Conservation (phyloP, 495 filamentous ascomycete genomes). For the Lasiosphaeria ovina region DNA sequence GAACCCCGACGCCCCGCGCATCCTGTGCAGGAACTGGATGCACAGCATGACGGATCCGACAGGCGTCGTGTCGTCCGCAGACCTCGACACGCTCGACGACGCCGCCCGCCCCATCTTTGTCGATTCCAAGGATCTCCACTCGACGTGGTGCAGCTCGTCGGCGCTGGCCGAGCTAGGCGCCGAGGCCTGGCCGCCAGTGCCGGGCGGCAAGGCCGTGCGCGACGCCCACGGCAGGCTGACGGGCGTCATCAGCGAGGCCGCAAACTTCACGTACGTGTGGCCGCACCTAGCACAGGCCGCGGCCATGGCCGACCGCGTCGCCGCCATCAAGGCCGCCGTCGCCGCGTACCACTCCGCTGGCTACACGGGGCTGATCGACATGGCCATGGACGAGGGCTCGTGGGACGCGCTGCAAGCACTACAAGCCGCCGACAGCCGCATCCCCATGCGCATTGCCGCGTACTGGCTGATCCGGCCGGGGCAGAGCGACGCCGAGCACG, state of each 20-base stretch:
- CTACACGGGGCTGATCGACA: slow-evolving; percentile 64
- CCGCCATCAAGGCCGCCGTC: slow-evolving; percentile 50
- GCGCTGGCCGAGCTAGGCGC: slow-evolving; percentile 53
- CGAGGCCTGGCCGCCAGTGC: slow-evolving; percentile 47
- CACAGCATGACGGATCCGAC: slow-evolving; percentile 52
- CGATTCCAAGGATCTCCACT: slow-evolving; percentile 62
- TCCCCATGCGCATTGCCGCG: slow-evolving; percentile 58
- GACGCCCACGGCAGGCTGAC: slow-evolving; percentile 50
- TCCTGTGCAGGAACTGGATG: slow-evolving; percentile 61
- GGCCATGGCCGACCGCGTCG: slow-evolving; percentile 51
- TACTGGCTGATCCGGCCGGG: slow-evolving; percentile 61
- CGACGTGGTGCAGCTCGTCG: slow-evolving; percentile 59
- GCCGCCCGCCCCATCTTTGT: slow-evolving; percentile 57
- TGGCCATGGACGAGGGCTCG: slow-evolving; percentile 65
- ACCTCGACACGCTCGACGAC: slow-evolving; percentile 57
- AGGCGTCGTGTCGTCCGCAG: slow-evolving; percentile 45
- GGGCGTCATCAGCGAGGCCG: slow-evolving; percentile 59
- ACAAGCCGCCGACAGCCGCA: slow-evolving; percentile 34
- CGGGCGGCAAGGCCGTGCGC: slow-evolving; percentile 57
- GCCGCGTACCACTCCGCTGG: slow-evolving; percentile 52
- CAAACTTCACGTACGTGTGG: slow-evolving; percentile 56
- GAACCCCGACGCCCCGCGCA: slow-evolving; percentile 49
- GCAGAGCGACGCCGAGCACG: slow-evolving; percentile 39
- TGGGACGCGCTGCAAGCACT: slow-evolving; percentile 57
- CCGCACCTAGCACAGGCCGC: slow-evolving; percentile 54